Conservation (phyloP, 73 alveolate species). For the Paramecium primaurelia region DNA sequence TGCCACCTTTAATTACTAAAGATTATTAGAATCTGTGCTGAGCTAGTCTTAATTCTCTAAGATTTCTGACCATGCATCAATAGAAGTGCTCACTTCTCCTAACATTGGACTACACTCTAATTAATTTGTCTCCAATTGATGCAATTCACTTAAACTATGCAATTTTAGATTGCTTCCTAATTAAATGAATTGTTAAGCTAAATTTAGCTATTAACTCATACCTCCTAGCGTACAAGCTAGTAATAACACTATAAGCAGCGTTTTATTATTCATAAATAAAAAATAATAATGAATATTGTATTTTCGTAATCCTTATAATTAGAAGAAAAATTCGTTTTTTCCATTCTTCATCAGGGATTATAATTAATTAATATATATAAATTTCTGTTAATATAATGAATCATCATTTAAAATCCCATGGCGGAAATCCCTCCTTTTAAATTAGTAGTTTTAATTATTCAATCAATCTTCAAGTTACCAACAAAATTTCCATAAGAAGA, state of each 20-base stretch:
- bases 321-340: background rate
- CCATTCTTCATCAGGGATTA: background rate
- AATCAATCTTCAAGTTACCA: background rate
- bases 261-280: background rate
- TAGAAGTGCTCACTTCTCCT: background rate
- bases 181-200: conserved; percentile 39
- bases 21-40: background rate
- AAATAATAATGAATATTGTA: background rate
- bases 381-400: background rate
- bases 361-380: background rate
- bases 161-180: background rate
- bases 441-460: background rate
- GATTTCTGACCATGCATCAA: conserved; percentile 44
- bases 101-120: background rate
- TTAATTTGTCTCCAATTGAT: background rate
- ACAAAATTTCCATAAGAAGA: background rate
- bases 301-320: background rate
- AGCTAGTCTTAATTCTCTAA: background rate
- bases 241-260: conserved; percentile 1
- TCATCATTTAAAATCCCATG: background rate
- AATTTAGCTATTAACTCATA: background rate
- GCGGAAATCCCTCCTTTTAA: background rate
- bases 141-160: background rate
- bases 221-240: conserved; percentile 1
- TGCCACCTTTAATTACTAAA: background rate